Evolutionary conservation across 352 stramenopile genomes (phyloP).

Genomic region (Phytopythium ostracodes): DNA sequence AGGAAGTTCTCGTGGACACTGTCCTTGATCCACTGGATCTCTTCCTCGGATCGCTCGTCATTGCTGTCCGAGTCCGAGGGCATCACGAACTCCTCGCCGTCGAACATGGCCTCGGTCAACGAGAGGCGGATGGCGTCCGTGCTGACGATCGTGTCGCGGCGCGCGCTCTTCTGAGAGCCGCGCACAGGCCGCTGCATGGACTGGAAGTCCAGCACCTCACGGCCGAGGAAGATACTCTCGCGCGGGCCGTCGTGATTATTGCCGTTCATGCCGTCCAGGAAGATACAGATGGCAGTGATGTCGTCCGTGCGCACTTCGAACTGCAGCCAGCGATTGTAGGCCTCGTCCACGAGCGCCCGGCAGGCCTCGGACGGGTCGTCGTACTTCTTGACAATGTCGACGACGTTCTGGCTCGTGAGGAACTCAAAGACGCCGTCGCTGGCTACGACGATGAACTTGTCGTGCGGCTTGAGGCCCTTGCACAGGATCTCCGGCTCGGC

Average conservation of each 20-base stretch:
- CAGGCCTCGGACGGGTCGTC: constrained; percentile 88
- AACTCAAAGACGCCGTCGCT: constrained; percentile 96
- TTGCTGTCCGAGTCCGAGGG: constrained; percentile 16
- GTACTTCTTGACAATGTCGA: constrained; percentile 88
- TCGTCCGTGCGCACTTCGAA: constrained; percentile 95
- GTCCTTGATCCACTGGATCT: constrained; percentile 83
- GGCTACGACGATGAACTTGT: constrained; percentile 92
- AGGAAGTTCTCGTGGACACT: constrained; percentile 91
- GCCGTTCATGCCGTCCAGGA: constrained; percentile 60
- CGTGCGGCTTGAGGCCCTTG: constrained; percentile 83
- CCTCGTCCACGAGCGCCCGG: constrained; percentile 86
- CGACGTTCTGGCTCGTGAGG: constrained; percentile 91
- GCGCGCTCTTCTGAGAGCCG: constrained; percentile 54
- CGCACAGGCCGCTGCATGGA: constrained; percentile 84
- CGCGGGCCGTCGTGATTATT: constrained; percentile 57
- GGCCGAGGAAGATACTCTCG: constrained; percentile 80
- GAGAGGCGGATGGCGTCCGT: constrained; percentile 80
- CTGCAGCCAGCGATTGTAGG: constrained; percentile 92
- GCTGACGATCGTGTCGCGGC: constrained; percentile 81
- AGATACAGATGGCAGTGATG: constrained; percentile 91
- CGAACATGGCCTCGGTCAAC: constrained; percentile 50
- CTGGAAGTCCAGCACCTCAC: constrained; percentile 76
- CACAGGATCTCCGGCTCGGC: constrained; percentile 92
- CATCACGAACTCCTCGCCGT: constrained; percentile 20
- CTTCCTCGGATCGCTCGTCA: constrained; percentile 65